Conservation (phyloP, 495 filamentous ascomycete species). For the Bacidia rubella region DNA sequence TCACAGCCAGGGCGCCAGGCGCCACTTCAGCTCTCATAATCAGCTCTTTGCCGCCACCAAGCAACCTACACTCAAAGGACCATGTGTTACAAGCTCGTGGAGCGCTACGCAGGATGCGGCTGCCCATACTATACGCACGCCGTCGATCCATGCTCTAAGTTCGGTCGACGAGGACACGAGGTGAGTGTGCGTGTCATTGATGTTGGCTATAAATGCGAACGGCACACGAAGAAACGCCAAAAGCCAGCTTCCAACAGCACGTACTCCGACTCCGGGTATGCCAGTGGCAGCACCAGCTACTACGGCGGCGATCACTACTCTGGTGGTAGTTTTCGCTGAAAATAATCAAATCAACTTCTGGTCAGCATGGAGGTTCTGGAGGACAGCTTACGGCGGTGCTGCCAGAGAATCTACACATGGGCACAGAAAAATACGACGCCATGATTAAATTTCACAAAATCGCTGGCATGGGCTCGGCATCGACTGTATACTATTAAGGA, state of each 20-base stretch:
- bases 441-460: neutral
- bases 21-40: neutral
- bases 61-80: slow-evolving; percentile 12
- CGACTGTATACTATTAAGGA: neutral
- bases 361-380: slow-evolving; percentile 18
- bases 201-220: slow-evolving; percentile 64
- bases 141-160: slow-evolving; percentile 58
- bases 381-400: slow-evolving; percentile 15
- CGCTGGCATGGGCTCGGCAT: neutral
- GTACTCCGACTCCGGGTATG: slow-evolving; percentile 42
- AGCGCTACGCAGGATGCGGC: slow-evolving; percentile 65
- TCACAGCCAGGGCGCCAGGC: neutral
- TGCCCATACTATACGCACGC: slow-evolving; percentile 73
- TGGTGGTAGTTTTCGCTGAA: slow-evolving; percentile 19
- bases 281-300: slow-evolving; percentile 23
- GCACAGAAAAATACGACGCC: slow-evolving; percentile 13
- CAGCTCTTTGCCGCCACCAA: neutral
- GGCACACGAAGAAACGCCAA: slow-evolving; percentile 37
- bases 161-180: slow-evolving; percentile 55
- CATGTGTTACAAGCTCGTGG: slow-evolving; percentile 64
- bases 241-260: slow-evolving; percentile 20
- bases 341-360: slow-evolving; percentile 11
- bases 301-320: slow-evolving; percentile 10
- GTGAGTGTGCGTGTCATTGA: slow-evolving; percentile 62
- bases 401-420: slow-evolving; percentile 7